phyloP scores from a whole-genome alignment of 1,139 yeast genomes.

The Arxiozyma bovina region DNA sequence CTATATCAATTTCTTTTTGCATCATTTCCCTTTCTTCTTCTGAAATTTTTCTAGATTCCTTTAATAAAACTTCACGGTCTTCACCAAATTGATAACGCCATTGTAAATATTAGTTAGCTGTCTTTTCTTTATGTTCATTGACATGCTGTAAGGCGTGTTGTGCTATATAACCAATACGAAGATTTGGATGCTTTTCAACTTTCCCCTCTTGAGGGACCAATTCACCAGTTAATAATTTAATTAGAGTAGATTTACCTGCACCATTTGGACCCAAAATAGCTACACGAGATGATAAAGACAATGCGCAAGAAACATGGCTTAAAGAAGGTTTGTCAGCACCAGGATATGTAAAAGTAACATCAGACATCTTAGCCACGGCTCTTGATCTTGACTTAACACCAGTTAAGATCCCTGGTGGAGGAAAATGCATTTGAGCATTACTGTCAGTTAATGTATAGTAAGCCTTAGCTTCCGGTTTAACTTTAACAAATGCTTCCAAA shows the following conservation, averaged over 20 bases:
- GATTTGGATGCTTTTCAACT: constrained; percentile 95
- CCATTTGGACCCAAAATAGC: constrained; percentile 97
- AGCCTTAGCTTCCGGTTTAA: constrained; percentile 91
- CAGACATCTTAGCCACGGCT: constrained; percentile 84
- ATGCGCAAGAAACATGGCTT: constrained; percentile 69
- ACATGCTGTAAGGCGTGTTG: constrained; percentile 98
- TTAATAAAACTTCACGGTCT: constrained; percentile 90
- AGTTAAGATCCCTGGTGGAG: constrained; percentile 92
- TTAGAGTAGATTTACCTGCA: constrained; percentile 96
- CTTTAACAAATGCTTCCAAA: constrained; percentile 81
- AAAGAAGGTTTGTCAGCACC: constrained; percentile 83
- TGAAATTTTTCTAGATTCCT: constrained; percentile 83
- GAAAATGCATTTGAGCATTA: constrained; percentile 94
- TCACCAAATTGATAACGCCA: constrained; percentile 98
- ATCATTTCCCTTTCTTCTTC: constrained; percentile 76
- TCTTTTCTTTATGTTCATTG: constrained; percentile 92
- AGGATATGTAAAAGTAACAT: constrained; percentile 84
- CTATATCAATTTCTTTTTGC: constrained; percentile 68
- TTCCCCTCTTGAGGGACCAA: constrained; percentile 76
- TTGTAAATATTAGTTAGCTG: constrained; percentile 94
- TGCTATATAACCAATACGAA: constrained; percentile 97
- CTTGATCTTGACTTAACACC: constrained; percentile 94
- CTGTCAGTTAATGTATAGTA: constrained; percentile 93
- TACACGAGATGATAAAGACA: constrained; percentile 87
- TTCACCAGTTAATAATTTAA: constrained; percentile 88